Evolutionary conservation across 1,139 yeast genomes (phyloP).

Genomic region (Schwanniomyces etchellsii): DNA sequence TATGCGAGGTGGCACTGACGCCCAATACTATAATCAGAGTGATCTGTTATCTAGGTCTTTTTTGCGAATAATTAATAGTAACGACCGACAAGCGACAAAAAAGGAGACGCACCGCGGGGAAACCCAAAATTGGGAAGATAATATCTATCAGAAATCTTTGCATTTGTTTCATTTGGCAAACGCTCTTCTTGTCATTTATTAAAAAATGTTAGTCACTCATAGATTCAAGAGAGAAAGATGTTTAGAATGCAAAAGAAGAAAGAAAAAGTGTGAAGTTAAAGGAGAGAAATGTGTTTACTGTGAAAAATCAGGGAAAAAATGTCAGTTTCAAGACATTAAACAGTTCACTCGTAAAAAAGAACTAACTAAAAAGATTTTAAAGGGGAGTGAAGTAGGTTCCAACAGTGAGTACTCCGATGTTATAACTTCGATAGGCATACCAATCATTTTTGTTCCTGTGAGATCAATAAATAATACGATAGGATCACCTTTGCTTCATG

Average conservation of each 20-base stretch:
- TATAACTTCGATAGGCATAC: slow-evolving; percentile 2
- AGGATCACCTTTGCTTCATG: slow-evolving; percentile 3
- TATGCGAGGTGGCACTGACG: no score
- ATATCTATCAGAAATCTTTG: background rate
- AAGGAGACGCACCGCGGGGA: background rate
- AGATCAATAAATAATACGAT: slow-evolving; percentile 2
- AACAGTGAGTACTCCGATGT: background rate
- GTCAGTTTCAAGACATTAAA: slow-evolving; percentile 2
- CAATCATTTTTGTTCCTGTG: slow-evolving; percentile 2
- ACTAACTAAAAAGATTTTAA: background rate
- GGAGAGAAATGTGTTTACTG: slow-evolving; percentile 3
- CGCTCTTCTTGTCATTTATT: background rate
- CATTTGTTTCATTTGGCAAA: background rate
- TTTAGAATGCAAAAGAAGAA: slow-evolving; percentile 4
- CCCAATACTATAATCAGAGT: background rate
- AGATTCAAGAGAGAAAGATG: slow-evolving; percentile 3
- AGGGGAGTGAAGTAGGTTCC: background rate
- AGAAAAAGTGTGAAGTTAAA: slow-evolving; percentile 3
- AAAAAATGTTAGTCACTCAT: slow-evolving; percentile 2
- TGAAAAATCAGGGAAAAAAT: slow-evolving; percentile 1
- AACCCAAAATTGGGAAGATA: background rate
- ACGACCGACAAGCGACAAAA: no score
- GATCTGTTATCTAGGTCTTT: background rate
- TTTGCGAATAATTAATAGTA: no score
- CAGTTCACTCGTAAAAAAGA: background rate